Evolutionary conservation across 345 rosid species (phyloP), one percentile per base, ranked within the genome.

Genomic region (Pistacia vera): DNA sequence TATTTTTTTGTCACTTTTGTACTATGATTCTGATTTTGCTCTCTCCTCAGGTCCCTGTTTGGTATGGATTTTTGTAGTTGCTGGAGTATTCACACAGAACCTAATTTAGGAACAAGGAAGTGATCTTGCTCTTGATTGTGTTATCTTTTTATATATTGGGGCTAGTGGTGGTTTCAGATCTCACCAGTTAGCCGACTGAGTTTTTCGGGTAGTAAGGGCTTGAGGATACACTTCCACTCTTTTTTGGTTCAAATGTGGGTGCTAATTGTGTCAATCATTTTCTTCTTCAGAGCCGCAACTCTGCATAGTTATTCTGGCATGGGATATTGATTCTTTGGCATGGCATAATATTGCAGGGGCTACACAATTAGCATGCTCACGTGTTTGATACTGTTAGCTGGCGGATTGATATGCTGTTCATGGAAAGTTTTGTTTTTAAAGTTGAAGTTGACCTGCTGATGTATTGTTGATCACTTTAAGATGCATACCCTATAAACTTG

Each of bases 281-380:
- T 76, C 67, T 78, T 78, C 80, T 83, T 76, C 79, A 72, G 75
- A 76, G 75, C 69, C 68, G 69, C 84, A 81, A 62, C 74, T 74
- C 73, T 82, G 63, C 25, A 13, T 75, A 59, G 81, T 83, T 81
- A 80, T 78, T 85, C 79, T 80, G 67, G 77, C 68, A 75, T 80
- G 82, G 83, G 63, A 78, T 85, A 86, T 87, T 91, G 91, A 88
- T 91, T 71, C 57, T 79, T 91, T 90, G 94, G 94, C 84, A 83
- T 90, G 93, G 63, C 88, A 85, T 82, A 86, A 77, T 87, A 90
- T 90, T 91, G 92, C 94, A 88, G 97, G 92, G 84, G 81, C 69
- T 83, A 70, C 82, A 81, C 92, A 86, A 80, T 83, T 91, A 88
- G 86, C 86, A 73, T 87, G 92, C 88, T 85, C 85, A 25, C 85